Conservation (phyloP, 345 rosid genomes). For the Murraya paniculata region DNA sequence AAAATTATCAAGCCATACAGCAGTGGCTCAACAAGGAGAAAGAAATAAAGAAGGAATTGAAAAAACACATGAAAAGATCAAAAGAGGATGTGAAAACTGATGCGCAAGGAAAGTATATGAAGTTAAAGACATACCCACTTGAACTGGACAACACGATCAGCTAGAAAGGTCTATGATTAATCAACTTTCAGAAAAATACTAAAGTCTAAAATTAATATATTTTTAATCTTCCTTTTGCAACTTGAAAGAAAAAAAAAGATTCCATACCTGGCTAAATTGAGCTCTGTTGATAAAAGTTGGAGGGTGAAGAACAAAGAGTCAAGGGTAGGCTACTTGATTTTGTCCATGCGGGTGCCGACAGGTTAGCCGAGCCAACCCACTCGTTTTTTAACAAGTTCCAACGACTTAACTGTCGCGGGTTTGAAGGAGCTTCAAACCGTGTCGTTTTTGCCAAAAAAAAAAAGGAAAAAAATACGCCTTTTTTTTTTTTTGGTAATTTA, state of each 20-base stretch:
- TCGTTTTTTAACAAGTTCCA: accelerated
- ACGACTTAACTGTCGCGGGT: not conserved
- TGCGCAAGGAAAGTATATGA: not conserved
- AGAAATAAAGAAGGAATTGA: not conserved
- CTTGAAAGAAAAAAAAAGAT: not conserved
- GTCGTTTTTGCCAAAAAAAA: not conserved
- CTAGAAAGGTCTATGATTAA: not conserved
- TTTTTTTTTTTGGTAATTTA: accelerated
- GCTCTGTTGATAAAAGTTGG: not conserved
- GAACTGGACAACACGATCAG: not conserved
- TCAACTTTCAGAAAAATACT: not conserved
- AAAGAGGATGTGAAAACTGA: not conserved
- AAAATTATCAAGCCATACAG: not conserved
- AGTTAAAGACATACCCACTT: slow-evolving; percentile 3
- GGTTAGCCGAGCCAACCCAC: not conserved
- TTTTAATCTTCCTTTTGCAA: not conserved
- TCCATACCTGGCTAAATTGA: not conserved
- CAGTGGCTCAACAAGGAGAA: not conserved
- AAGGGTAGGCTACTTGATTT: not conserved
- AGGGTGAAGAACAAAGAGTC: not conserved
- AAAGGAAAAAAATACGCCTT: no score
- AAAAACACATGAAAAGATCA: not conserved
- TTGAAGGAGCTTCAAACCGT: not conserved
- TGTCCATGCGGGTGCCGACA: not conserved
- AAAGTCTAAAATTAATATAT: not conserved